A percentile compares a stretch with the other conserved stretches of the same genome.
These are phyloP conservation scores for Adansonia grandidieri DNA, from an alignment of 441 rosid genomes.

Conservation along the genomic window DNA sequence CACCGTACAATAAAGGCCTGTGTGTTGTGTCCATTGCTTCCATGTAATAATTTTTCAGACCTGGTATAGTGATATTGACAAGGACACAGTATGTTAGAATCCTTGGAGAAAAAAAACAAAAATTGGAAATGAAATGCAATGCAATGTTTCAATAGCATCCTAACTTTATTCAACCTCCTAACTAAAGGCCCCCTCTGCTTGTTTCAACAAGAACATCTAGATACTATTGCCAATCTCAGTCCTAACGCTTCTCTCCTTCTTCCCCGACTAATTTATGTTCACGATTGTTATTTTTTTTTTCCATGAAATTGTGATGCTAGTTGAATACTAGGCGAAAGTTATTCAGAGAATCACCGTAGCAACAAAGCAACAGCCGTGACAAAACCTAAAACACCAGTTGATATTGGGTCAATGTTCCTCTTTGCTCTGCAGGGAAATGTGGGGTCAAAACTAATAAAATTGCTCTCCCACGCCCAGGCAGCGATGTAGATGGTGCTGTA, in stretches of 20 bases:
- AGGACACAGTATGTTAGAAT: background rate
- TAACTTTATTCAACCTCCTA: background rate
- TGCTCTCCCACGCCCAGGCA: conserved; percentile 3
- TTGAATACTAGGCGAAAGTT: background rate
- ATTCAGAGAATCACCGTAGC: background rate
- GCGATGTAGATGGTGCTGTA: conserved; percentile 3
- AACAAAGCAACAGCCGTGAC: background rate
- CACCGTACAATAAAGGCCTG: conserved; percentile 26
- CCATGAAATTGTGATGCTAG: background rate
- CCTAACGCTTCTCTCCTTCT: background rate
- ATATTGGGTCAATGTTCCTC: background rate
- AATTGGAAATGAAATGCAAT: background rate
- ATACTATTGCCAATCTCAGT: background rate
- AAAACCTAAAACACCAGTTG: background rate
- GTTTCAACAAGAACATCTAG: background rate
- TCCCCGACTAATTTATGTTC: background rate
- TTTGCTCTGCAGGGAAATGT: background rate
- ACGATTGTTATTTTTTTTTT: too few relatives aligned
- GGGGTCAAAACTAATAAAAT: conserved; percentile 13
- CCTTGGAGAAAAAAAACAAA: background rate
- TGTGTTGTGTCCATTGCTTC: background rate
- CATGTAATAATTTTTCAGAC: conserved; percentile 10
- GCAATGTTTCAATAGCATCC: background rate
- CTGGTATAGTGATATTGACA: background rate
- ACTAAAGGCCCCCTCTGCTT: background rate